Conservation (phyloP, 1,284 basidiomycete species). For the Papiliotrema terrestris region DNA sequence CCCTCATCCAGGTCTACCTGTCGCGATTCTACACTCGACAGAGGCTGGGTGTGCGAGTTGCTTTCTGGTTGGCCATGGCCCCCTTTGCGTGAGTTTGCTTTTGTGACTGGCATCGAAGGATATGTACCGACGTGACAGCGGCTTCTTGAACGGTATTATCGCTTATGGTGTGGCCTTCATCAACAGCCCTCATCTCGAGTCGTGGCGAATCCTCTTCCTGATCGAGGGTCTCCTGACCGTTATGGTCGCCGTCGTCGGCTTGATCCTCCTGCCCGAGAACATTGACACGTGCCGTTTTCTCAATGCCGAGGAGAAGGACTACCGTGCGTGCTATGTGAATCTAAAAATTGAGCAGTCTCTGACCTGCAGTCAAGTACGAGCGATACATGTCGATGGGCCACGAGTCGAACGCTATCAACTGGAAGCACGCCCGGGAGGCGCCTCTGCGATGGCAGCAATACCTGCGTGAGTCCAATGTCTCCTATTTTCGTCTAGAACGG, state of each 20-base stretch:
- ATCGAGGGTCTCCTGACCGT: slow-evolving; percentile 46
- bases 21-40: slow-evolving; percentile 21
- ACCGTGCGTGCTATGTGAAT: background rate
- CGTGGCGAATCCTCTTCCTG: slow-evolving; percentile 7
- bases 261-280: slow-evolving; percentile 64
- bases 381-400: slow-evolving; percentile 1
- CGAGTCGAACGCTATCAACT: slow-evolving; percentile 11
- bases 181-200: slow-evolving; percentile 7
- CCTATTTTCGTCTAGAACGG: background rate
- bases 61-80: slow-evolving; percentile 24
- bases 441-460: slow-evolving; percentile 8
- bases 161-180: slow-evolving; percentile 16
- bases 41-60: slow-evolving; percentile 37
- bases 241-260: slow-evolving; percentile 60
- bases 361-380: slow-evolving; percentile 3
- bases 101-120: no score
- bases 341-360: background rate
- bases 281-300: slow-evolving; percentile 54
- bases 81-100: slow-evolving; percentile 2
- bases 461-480: slow-evolving; percentile 12
- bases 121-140: background rate
- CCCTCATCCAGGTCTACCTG: slow-evolving; percentile 11
- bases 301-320: slow-evolving; percentile 5
- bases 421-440: slow-evolving; percentile 9
- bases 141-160: slow-evolving; percentile 22